Percentiles rank a stretch among this genome's conserved stretches.
These are phyloP conservation scores for Amylostereum areolatum DNA, from an alignment of 1,284 basidiomycete genomes.

Conservation along the genomic window DNA sequence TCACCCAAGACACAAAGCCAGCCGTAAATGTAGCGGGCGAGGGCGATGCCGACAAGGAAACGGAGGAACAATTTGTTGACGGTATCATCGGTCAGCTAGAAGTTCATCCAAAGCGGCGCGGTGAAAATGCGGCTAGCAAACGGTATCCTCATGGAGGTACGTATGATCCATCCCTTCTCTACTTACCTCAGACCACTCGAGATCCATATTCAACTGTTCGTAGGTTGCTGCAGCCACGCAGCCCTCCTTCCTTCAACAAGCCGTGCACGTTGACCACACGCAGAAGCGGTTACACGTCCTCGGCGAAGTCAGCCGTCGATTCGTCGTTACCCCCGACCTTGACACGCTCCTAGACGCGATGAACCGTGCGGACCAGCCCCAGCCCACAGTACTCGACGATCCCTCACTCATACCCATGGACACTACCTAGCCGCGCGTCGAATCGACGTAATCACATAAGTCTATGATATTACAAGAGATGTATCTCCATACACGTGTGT, in stretches of 20 bases:
- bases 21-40: constrained; percentile 22
- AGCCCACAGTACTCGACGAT: constrained; percentile 32
- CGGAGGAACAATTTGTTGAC: constrained; percentile 43
- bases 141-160: constrained; percentile 77
- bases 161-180: constrained; percentile 19
- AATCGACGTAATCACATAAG: not conserved
- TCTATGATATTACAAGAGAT: not conserved
- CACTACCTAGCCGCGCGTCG: constrained; percentile 18
- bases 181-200: constrained; percentile 3
- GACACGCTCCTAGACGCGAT: constrained; percentile 72
- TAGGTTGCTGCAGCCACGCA: constrained; percentile 83
- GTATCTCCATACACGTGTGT: not conserved
- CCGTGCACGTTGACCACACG: constrained; percentile 65
- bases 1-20: constrained; percentile 53
- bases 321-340: constrained; percentile 82
- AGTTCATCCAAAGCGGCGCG: constrained; percentile 77
- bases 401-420: constrained; percentile 59
- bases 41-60: constrained; percentile 22
- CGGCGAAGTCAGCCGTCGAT: constrained; percentile 83
- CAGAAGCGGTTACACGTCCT: constrained; percentile 63
- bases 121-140: constrained; percentile 82
- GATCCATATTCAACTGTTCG: constrained; percentile 5
- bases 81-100: constrained; percentile 80
- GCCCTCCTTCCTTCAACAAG: constrained; percentile 86
- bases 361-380: constrained; percentile 43